These are phyloP conservation scores for Microsporum audouinii DNA, from an alignment of 2,329 filamentous ascomycete species.

Conservation along the genomic window DNA sequence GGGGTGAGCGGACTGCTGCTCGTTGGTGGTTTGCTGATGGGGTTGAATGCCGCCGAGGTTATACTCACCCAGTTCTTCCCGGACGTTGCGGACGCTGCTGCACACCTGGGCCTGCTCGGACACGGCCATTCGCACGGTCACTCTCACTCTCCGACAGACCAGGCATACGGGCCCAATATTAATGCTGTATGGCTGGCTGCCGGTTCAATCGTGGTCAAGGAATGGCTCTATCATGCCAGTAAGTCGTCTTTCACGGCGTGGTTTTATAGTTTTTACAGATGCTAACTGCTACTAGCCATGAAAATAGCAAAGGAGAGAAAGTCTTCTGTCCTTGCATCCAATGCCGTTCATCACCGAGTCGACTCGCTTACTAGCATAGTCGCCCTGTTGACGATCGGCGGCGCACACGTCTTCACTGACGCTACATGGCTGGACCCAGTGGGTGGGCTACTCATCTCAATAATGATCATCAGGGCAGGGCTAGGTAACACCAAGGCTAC, in stretches of 20 bases:
- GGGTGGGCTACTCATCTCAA: slow-evolving; percentile 79
- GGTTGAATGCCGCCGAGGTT: slow-evolving; percentile 59
- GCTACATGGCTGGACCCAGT: slow-evolving; percentile 91
- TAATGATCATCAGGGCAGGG: slow-evolving; percentile 86
- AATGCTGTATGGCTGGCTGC: slow-evolving; percentile 91
- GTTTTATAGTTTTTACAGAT: slow-evolving; percentile 10
- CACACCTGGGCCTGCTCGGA: slow-evolving; percentile 31
- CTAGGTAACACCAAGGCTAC: slow-evolving; percentile 73
- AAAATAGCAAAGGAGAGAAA: slow-evolving; percentile 90
- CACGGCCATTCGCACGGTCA: slow-evolving; percentile 52
- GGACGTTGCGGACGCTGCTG: slow-evolving; percentile 45
- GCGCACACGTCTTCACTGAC: slow-evolving; percentile 73
- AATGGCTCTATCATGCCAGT: slow-evolving; percentile 96
- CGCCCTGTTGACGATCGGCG: slow-evolving; percentile 76
- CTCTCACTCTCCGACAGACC: slow-evolving; percentile 46
- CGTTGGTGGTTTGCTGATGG: slow-evolving; percentile 84
- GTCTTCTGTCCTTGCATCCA: slow-evolving; percentile 89
- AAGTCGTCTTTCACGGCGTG: slow-evolving; percentile 35
- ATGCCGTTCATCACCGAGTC: slow-evolving; percentile 90
- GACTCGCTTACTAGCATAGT: slow-evolving; percentile 94
- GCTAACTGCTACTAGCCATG: slow-evolving; percentile 52
- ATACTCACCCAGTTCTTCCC: slow-evolving; percentile 63
- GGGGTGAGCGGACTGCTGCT: slow-evolving; percentile 88
- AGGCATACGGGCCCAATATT: slow-evolving; percentile 61
- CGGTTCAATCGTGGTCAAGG: slow-evolving; percentile 82